A percentile compares a stretch with the other conserved stretches of the same genome.
These are phyloP conservation scores for Termitomyces heimii DNA, from an alignment of 768 basidiomycete genomes.

Conservation along the genomic window DNA sequence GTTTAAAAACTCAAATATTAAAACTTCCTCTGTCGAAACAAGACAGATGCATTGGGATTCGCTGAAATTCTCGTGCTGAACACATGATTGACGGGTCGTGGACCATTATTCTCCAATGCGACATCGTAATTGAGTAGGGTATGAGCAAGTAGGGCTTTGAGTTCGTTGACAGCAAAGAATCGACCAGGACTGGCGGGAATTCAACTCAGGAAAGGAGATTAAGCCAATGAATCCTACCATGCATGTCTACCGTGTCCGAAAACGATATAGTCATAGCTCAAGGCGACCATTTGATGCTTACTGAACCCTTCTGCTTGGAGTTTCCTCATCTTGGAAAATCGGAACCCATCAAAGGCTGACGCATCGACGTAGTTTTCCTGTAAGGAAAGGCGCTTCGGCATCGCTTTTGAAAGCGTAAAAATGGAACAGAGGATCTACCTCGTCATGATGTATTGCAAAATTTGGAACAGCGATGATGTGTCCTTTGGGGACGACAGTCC, in stretches of 20 bases:
- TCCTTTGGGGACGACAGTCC: slow-evolving; percentile 20
- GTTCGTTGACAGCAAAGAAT: slow-evolving; percentile 32
- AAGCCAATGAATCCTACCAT: not conserved
- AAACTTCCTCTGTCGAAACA: slow-evolving; percentile 23
- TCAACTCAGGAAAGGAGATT: not conserved
- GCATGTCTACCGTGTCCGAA: slow-evolving; percentile 7
- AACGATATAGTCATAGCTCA: not conserved
- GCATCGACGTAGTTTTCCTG: slow-evolving; percentile 16
- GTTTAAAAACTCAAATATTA: not conserved
- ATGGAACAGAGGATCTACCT: not conserved
- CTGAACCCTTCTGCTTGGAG: slow-evolving; percentile 11
- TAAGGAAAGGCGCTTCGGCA: not conserved
- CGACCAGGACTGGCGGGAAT: slow-evolving; percentile 26
- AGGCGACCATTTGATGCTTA: not conserved
- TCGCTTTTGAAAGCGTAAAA: not conserved
- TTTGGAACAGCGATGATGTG: slow-evolving; percentile 7
- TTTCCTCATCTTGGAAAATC: slow-evolving; percentile 27
- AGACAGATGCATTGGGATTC: slow-evolving; percentile 24
- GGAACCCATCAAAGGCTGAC: slow-evolving; percentile 29
- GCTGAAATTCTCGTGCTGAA: slow-evolving; percentile 15
- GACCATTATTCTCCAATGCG: slow-evolving; percentile 12
- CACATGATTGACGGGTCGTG: not conserved
- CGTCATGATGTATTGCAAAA: slow-evolving; percentile 5
- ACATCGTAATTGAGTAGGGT: slow-evolving; percentile 32
- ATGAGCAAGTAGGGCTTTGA: slow-evolving; percentile 31